Evolutionary conservation across 2,329 filamentous ascomycete species (phyloP).

Genomic region (Aspergillus fructus): DNA sequence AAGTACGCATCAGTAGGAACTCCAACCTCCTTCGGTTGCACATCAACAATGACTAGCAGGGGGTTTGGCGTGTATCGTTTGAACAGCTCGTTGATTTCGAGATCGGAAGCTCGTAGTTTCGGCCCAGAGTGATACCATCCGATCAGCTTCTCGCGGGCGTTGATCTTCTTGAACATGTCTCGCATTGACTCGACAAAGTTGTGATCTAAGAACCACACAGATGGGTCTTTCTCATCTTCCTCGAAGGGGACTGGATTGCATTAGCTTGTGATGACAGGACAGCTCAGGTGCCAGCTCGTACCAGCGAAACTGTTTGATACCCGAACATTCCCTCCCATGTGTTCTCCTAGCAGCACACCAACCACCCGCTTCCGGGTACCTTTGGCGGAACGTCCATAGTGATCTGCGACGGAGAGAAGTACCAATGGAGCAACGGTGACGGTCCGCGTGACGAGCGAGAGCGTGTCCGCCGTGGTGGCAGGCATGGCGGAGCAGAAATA

Average conservation of each 20-base stretch:
- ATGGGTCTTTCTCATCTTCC: slow-evolving; percentile 97
- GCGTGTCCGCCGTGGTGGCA: slow-evolving; percentile 92
- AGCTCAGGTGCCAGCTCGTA: slow-evolving; percentile 45
- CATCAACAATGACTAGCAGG: slow-evolving; percentile 94
- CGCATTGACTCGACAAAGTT: slow-evolving; percentile 99
- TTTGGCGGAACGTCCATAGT: slow-evolving; percentile 92
- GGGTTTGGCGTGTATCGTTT: slow-evolving; percentile 98
- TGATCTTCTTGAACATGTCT: slow-evolving; percentile 99
- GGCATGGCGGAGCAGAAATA: slow-evolving; percentile 65
- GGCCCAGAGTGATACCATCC: slow-evolving; percentile 99
- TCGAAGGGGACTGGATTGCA: slow-evolving; percentile 79
- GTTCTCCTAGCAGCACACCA: slow-evolving; percentile 90
- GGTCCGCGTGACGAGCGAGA: slow-evolving; percentile 89
- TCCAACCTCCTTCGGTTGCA: slow-evolving; percentile 95
- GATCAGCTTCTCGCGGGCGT: slow-evolving; percentile 97
- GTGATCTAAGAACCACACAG: slow-evolving; percentile 98
- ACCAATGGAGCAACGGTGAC: slow-evolving; percentile 97
- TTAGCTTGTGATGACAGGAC: slow-evolving; percentile 1
- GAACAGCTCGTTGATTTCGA: slow-evolving; percentile 99
- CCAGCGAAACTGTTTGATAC: slow-evolving; percentile 99
- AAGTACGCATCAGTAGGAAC: slow-evolving; percentile 99
- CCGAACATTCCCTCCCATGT: slow-evolving; percentile 91
- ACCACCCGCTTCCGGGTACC: slow-evolving; percentile 87
- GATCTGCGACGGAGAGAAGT: slow-evolving; percentile 95
- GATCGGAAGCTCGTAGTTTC: slow-evolving; percentile 91